A percentile compares a stretch with the other conserved stretches of the same genome.
These are phyloP conservation scores for Pythium biforme DNA, from an alignment of 352 stramenopile genomes.

Conservation along the genomic window DNA sequence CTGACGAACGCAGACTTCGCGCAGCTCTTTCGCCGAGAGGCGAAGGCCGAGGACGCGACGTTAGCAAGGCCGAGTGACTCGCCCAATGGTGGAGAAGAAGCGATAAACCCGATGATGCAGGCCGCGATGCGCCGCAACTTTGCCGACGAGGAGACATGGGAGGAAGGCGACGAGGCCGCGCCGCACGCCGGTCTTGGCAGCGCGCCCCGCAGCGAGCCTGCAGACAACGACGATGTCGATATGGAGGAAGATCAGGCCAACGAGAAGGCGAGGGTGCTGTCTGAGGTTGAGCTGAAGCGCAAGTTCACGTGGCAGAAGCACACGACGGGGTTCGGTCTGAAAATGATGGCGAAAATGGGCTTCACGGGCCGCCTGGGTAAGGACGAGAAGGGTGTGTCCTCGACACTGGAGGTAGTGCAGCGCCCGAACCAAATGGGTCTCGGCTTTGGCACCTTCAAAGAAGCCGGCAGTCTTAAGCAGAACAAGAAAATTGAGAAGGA, in stretches of 20 bases:
- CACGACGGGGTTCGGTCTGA: constrained; percentile 95
- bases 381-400: constrained; percentile 91
- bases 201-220: background rate
- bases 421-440: constrained; percentile 92
- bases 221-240: constrained; percentile 13
- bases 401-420: constrained; percentile 92
- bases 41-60: constrained; percentile 13
- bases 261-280: constrained; percentile 17
- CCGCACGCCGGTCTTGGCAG: constrained; percentile 16
- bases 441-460: constrained; percentile 93
- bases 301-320: constrained; percentile 93
- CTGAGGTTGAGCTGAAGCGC: constrained; percentile 26
- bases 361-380: constrained; percentile 93
- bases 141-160: constrained; percentile 27
- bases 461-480: constrained; percentile 89
- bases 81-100: constrained; percentile 5
- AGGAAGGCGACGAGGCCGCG: constrained; percentile 9
- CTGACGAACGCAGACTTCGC: constrained; percentile 81
- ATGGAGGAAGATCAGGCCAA: constrained; percentile 16
- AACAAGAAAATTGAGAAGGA: constrained; percentile 93
- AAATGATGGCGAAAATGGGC: constrained; percentile 96
- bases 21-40: constrained; percentile 55
- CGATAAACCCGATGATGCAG: constrained; percentile 29
- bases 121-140: constrained; percentile 28
- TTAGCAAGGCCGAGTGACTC: constrained; percentile 3